Evolutionary conservation across 2,329 filamentous ascomycete species (phyloP).

Genomic region (Epichloe gansuensis): DNA sequence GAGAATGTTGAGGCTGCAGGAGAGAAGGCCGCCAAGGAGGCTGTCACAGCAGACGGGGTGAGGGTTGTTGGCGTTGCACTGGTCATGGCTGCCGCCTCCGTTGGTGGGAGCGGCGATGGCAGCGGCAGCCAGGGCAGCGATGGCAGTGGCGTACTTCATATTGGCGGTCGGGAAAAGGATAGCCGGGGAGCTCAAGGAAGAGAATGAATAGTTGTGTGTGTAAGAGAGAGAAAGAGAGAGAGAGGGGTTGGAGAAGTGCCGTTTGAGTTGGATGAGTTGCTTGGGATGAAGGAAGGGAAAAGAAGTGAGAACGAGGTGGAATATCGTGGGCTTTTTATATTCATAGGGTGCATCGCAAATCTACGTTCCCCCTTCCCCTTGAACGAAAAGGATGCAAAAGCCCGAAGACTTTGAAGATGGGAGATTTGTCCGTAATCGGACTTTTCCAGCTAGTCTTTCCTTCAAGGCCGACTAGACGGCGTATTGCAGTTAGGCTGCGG

Average conservation of each 20-base stretch:
- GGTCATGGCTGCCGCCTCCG: neutral
- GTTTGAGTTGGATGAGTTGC: neutral
- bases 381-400: no score
- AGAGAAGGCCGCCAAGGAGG: neutral
- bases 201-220: neutral
- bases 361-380: no score
- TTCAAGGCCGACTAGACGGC: neutral
- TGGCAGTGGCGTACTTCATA: slow-evolving; percentile 5
- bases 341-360: no score
- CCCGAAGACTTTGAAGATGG: neutral
- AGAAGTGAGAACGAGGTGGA: neutral
- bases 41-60: slow-evolving; percentile 1
- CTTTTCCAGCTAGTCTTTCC: neutral
- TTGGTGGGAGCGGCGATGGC: slow-evolving; percentile 1
- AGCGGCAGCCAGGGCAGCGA: slow-evolving; percentile 3
- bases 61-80: neutral
- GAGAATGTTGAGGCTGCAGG: neutral
- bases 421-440: neutral
- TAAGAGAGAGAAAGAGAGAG: neutral
- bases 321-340: slow-evolving; percentile 3
- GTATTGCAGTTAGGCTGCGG: neutral
- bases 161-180: neutral
- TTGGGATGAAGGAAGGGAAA: neutral
- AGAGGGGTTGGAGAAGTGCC: neutral
- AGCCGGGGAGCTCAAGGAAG: neutral